Base-by-base conservation (phyloP, 371 early-diverging fungal species). In the Cokeromyces recurvatus region DNA sequence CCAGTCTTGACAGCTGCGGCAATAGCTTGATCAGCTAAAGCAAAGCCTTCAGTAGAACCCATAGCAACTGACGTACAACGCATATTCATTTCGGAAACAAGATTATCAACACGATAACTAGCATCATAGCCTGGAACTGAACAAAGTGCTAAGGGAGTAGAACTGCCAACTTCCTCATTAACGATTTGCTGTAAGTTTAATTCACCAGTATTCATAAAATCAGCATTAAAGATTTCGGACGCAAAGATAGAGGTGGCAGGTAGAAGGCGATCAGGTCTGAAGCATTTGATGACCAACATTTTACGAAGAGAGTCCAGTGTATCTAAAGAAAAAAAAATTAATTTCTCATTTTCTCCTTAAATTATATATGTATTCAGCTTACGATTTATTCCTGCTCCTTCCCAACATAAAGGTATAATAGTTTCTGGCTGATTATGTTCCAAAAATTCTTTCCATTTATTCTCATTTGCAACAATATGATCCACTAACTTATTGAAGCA, bases 41-140 rank as follows among this genome's bases (percentile, higher is more conserved):
- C 71, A 51, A 90, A 87, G 46, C 97, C 96, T 82, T 98, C 99
- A 21, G 85, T 79, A 3, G 97, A 94, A 46, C 99, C 99, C 95
- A 98, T 96, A 7, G 99, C 99, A 15, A 98, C 94, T 2, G 95
- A 85, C 0, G 81, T 74, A 40, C 86, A 75, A 16, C 74, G 72
- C 20, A 66, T 72, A n/a, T 74, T 71, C 37, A 68, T 51, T 55
- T 88, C 88, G 7, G 73, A 55, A 0, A 94, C 95, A 56, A 98
- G 68, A 42, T 90, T 79, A 44, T 98, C 99, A 3, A 98, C 93
- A 48, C 91, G 88, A 53, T 91, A 87, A 54, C 94, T 92, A 21
- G 96, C 97, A 68, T 98, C 99, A 62, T 91, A 90, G 34, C 99
- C 99, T 43, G 94, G 90, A 29, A 90, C 85, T 14, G 96, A 90